Evolutionary conservation across 2,329 filamentous ascomycete genomes (phyloP).

Genomic region (Fusarium continuum): DNA sequence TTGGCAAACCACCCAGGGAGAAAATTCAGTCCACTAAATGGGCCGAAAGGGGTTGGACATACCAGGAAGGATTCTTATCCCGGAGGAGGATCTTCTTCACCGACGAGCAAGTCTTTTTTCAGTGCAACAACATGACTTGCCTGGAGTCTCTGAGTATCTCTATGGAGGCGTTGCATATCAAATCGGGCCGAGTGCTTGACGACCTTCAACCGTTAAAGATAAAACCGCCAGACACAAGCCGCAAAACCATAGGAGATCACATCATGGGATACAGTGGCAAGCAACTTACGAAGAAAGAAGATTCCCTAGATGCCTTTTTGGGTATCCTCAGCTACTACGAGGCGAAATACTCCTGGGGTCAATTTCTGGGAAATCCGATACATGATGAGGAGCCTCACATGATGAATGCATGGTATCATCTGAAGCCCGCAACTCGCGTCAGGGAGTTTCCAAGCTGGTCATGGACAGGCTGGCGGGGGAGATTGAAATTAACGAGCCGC

Average conservation of each 20-base stretch:
- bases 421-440: neutral
- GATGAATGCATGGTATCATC: neutral
- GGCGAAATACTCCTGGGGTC: neutral
- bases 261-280: neutral
- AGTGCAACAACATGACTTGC: neutral
- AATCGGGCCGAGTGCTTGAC: no score
- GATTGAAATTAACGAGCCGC: neutral
- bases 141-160: neutral
- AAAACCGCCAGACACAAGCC: neutral
- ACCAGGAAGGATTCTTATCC: neutral
- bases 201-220: neutral
- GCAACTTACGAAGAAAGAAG: neutral
- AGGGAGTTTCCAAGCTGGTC: neutral
- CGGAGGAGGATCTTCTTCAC: neutral
- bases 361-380: neutral
- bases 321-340: neutral
- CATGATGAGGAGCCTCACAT: neutral
- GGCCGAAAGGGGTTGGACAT: neutral
- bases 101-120: neutral
- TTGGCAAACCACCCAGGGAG: neutral
- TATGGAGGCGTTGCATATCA: neutral
- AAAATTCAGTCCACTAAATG: neutral
- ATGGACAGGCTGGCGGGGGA: neutral
- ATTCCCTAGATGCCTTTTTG: neutral
- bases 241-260: neutral